Conservation (phyloP, 2,329 filamentous ascomycete genomes). For the Epichloe gansuensis region DNA sequence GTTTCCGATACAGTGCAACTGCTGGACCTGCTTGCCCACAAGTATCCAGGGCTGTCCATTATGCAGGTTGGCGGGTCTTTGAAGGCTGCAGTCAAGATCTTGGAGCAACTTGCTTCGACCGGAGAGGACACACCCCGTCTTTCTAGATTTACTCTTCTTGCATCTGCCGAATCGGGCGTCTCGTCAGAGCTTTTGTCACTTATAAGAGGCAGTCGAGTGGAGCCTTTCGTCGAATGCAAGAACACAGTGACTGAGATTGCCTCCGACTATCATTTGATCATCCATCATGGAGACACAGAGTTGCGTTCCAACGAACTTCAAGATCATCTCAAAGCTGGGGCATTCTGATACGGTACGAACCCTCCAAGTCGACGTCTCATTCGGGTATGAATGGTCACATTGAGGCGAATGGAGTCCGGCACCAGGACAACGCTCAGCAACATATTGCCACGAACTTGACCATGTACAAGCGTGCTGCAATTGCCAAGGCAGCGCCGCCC, state of each 20-base stretch:
- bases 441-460: background rate
- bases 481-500: background rate
- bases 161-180: constrained; percentile 3
- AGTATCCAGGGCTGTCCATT: constrained; percentile 25
- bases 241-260: constrained; percentile 11
- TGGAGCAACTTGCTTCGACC: constrained; percentile 15
- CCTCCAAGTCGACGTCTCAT: background rate
- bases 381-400: background rate
- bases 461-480: background rate
- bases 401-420: background rate
- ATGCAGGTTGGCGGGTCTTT: constrained; percentile 25
- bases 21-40: constrained; percentile 25
- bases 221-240: constrained; percentile 19
- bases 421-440: background rate
- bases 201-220: constrained; percentile 9
- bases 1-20: constrained; percentile 14
- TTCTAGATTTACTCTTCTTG: constrained; percentile 21
- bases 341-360: constrained; percentile 11
- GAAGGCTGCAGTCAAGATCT: constrained; percentile 11
- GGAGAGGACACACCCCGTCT: constrained; percentile 20
- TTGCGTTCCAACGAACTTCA: constrained; percentile 9
- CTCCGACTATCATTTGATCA: constrained; percentile 23
- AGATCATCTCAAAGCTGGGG: constrained; percentile 19
- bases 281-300: constrained; percentile 11
- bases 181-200: constrained; percentile 2